A percentile compares a stretch with the other conserved stretches of the same genome.
Evolutionary conservation across 805 yeast species (phyloP).

Genomic region (Metschnikowia lochheadii): DNA sequence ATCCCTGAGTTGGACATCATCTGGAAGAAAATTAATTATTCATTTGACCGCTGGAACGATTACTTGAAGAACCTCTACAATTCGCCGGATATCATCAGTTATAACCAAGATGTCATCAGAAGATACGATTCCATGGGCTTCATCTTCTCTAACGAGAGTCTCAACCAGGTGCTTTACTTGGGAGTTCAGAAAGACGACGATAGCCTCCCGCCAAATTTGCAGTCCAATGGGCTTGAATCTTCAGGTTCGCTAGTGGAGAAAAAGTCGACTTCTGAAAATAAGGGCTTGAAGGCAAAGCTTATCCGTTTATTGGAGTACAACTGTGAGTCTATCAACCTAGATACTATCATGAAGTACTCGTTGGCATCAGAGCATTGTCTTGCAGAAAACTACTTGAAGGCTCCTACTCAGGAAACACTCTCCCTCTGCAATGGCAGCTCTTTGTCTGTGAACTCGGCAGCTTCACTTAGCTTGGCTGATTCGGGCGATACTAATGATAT

Average conservation of each 20-base stretch:
- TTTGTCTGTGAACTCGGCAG: conserved; percentile 4
- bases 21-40: conserved; percentile 63
- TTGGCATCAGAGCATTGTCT: conserved; percentile 59
- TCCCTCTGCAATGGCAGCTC: neutral
- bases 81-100: conserved; percentile 35
- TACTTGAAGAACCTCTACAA: conserved; percentile 51
- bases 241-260: neutral
- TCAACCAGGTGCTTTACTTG: conserved; percentile 39
- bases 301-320: conserved; percentile 43
- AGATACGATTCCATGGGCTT: conserved; percentile 41
- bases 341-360: conserved; percentile 60
- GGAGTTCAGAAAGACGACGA: conserved; percentile 34
- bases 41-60: conserved; percentile 80
- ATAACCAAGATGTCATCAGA: conserved; percentile 38
- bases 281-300: conserved; percentile 36
- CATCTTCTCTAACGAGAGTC: conserved; percentile 40
- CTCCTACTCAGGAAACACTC: neutral
- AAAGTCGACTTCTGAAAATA: neutral
- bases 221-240: neutral
- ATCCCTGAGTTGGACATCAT: conserved; percentile 59
- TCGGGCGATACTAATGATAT: neutral
- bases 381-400: conserved; percentile 33
- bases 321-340: conserved; percentile 44
- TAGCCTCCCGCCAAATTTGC: conserved; percentile 17
- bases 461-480: neutral